Evolutionary conservation across 2,329 filamentous ascomycete genomes (phyloP).

Genomic region (Lachnellula arida): DNA sequence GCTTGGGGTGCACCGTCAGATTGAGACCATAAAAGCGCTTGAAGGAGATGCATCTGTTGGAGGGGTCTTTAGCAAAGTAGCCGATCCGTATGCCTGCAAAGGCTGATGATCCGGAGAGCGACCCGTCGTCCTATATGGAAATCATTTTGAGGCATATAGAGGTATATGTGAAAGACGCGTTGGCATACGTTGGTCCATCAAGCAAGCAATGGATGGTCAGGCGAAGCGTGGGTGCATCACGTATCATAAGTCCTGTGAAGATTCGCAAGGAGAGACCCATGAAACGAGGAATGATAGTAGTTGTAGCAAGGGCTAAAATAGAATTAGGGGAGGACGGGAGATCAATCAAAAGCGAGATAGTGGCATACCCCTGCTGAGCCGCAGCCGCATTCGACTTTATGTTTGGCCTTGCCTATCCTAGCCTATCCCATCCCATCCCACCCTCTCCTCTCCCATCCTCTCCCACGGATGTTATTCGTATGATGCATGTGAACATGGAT

Average conservation of each 20-base stretch:
- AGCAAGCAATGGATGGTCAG: constrained; percentile 16
- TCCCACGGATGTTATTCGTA: no score
- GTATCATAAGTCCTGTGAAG: constrained; percentile 31
- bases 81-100: neutral
- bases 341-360: constrained; percentile 11
- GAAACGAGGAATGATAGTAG: constrained; percentile 21
- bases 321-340: constrained; percentile 17
- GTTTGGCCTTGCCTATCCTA: neutral
- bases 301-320: constrained; percentile 20
- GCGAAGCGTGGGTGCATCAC: constrained; percentile 26
- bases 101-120: constrained; percentile 4
- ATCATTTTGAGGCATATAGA: constrained; percentile 18
- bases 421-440: no score
- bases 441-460: no score
- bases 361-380: constrained; percentile 18
- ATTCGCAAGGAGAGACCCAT: constrained; percentile 22
- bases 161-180: constrained; percentile 7
- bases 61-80: constrained; percentile 12
- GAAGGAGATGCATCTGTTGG: constrained; percentile 12
- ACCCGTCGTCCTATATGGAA: constrained; percentile 12
- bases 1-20: constrained; percentile 11
- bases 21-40: constrained; percentile 11
- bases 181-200: constrained; percentile 15
- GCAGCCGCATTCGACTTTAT: constrained; percentile 13
- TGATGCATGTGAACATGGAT: no score